A percentile compares a stretch with the other conserved stretches of the same genome.
These are phyloP conservation scores for Oryza meridionalis DNA, from an alignment of 176 grass and related monocot species.

Conservation along the genomic window DNA sequence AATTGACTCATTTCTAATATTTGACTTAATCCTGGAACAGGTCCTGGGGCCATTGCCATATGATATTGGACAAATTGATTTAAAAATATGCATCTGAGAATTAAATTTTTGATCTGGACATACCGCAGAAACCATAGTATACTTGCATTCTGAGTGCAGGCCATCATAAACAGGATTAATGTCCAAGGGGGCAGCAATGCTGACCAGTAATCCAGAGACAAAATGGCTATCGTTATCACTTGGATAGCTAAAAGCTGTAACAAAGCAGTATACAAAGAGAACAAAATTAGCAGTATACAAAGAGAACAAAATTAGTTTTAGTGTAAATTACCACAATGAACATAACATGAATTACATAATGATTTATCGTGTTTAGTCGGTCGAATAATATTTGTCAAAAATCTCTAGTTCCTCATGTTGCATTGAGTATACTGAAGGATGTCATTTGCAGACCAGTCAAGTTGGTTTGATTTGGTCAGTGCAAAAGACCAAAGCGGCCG, in stretches of 20 bases:
- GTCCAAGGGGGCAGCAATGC: not conserved
- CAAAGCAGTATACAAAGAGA: not conserved
- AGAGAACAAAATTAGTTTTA: too few species aligned
- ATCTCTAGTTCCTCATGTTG: not conserved
- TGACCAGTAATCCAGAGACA: constrained; percentile 1
- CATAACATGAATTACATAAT: constrained; percentile 9
- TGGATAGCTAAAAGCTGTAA: not conserved
- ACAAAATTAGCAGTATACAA: not conserved
- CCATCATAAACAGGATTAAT: constrained; percentile 4
- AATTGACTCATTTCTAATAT: not conserved
- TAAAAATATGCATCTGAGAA: not conserved
- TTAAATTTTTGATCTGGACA: not conserved
- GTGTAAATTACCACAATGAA: not conserved
- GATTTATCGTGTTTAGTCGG: not conserved
- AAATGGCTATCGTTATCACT: not conserved
- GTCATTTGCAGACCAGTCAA: not conserved
- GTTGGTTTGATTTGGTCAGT: too few species aligned
- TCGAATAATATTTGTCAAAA: not conserved
- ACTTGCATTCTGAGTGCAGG: not conserved
- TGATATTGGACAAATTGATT: not conserved
- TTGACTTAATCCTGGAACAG: not conserved
- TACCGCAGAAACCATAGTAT: constrained; percentile 1
- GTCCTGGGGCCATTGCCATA: not conserved
- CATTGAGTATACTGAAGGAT: constrained; percentile 7
- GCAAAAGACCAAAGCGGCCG: not conserved